Conservation (phyloP, 2,329 filamentous ascomycete species). For the Penicillium hordei region DNA sequence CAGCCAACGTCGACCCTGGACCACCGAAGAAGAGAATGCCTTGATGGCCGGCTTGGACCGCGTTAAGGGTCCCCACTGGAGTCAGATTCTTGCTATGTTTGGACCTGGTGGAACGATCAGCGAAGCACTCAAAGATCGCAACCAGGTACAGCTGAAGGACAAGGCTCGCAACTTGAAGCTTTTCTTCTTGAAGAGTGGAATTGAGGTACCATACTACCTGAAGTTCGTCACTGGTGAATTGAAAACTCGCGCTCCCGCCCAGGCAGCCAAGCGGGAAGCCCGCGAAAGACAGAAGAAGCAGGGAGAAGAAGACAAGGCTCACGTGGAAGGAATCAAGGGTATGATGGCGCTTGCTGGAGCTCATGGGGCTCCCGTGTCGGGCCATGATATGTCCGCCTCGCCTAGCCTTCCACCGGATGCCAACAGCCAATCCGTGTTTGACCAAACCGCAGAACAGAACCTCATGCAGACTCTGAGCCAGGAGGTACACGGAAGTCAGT, state of each 20-base stretch:
- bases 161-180: slow-evolving; percentile 88
- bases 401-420: slow-evolving; percentile 37
- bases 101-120: slow-evolving; percentile 76
- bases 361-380: slow-evolving; percentile 36
- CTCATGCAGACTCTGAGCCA: slow-evolving; percentile 47
- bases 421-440: slow-evolving; percentile 34
- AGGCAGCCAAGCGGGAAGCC: slow-evolving; percentile 52
- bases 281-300: slow-evolving; percentile 48
- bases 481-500: slow-evolving; percentile 42
- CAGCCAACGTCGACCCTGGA: slow-evolving; percentile 74
- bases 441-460: slow-evolving; percentile 45
- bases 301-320: slow-evolving; percentile 49
- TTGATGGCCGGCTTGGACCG: slow-evolving; percentile 84
- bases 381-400: slow-evolving; percentile 42
- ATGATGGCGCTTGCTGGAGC: slow-evolving; percentile 50
- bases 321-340: slow-evolving; percentile 49
- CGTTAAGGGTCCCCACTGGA: slow-evolving; percentile 91
- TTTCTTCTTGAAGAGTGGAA: slow-evolving; percentile 87
- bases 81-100: slow-evolving; percentile 82
- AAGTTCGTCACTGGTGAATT: slow-evolving; percentile 86
- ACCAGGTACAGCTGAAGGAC: slow-evolving; percentile 89
- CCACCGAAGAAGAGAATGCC: slow-evolving; percentile 83
- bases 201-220: slow-evolving; percentile 84
- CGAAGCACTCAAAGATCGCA: slow-evolving; percentile 81
- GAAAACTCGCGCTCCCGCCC: slow-evolving; percentile 75